Evolutionary conservation across 2,329 filamentous ascomycete genomes (phyloP), one percentile per base, ranked within the genome.

Genomic region (Cadophora sp.): DNA sequence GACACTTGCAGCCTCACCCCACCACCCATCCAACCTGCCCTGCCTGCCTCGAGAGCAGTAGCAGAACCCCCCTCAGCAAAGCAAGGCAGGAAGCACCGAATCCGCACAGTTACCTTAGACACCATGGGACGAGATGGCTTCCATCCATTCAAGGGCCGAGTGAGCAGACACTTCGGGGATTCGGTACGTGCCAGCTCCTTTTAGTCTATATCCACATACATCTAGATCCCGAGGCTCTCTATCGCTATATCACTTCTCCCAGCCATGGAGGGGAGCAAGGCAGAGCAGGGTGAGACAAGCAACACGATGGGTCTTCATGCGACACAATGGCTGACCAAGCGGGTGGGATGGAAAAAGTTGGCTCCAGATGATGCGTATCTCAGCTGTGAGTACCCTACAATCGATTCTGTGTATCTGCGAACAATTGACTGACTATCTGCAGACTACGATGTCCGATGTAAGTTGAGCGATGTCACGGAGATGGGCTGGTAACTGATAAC

Each of bases 371-470:
- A 91, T 79, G 85, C 88, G 43, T 91, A 90, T 79, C 80, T 92
- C 69, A 90, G 86, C 76, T 92, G 90, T 91, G 78, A 86, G 88
- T 77, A 50, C 30, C 27, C 16, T 45, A 18, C 13, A 8, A 22
- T 11, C 11, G 4, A n/a, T 39, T 4, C 14, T 53, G 27, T 30
- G 33, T 18, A n/a, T 59, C 20, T 33, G 24, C 20, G 41, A 59
- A 43, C 51, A 30, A n/a, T 36, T 33, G 36, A 22, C 50, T 69
- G 62, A 73, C 68, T 70, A 68, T 64, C 16, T 33, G 22, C 73
- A 90, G 88, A 91, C 78, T 82, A 89, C 74, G 88, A 91, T 79
- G 81, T 89, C 68, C 85, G 87, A 79, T 82, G 88, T 91, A 83
- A 68, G 78, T 78, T 27, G 50, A 4, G 14, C 43, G 36, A 36